A percentile compares a stretch with the other conserved stretches of the same genome.
Conservation (phyloP, 1,284 basidiomycete species). For the Rhodotorula sp. region DNA sequence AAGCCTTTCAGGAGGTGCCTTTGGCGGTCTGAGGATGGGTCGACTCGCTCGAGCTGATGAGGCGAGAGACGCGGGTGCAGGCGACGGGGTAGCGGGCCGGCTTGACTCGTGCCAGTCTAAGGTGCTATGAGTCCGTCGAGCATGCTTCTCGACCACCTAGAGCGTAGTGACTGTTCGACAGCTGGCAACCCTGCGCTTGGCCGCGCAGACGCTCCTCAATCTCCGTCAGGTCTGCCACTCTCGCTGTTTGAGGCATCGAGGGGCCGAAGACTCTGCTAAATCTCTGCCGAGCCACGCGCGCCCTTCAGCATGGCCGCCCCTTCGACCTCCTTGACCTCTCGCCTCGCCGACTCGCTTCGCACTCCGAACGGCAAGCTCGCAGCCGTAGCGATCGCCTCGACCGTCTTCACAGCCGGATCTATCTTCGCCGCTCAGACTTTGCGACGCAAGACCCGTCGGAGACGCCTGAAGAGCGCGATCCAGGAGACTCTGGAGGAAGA, state of each 20-base stretch:
- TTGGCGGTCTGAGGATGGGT: too few relatives aligned
- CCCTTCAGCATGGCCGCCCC: neutral
- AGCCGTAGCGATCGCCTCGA: conserved; percentile 29
- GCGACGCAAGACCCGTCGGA: conserved; percentile 16
- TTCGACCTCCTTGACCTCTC: conserved; percentile 17
- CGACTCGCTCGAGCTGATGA: too few relatives aligned
- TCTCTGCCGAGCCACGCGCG: neutral
- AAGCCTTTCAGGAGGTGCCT: too few relatives aligned
- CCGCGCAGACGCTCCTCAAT: too few relatives aligned
- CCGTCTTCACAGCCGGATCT: conserved; percentile 24
- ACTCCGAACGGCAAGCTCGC: conserved; percentile 22
- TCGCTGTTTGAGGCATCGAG: neutral
- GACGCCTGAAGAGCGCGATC: conserved; percentile 14
- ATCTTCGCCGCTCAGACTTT: conserved; percentile 27
- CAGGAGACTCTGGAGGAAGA: conserved; percentile 10
- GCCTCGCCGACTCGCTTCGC: conserved; percentile 18
- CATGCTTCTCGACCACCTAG: too few relatives aligned
- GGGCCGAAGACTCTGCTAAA: neutral
- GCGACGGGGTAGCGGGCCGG: too few relatives aligned
- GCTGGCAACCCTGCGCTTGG: too few relatives aligned
- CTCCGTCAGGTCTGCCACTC: too few relatives aligned
- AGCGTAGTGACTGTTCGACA: too few relatives aligned
- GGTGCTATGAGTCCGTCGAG: too few relatives aligned
- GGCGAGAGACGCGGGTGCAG: too few relatives aligned
- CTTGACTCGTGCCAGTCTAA: too few relatives aligned